phyloP scores from a whole-genome alignment of 2,329 filamentous ascomycete species.

The Domatiomyces globalis region DNA sequence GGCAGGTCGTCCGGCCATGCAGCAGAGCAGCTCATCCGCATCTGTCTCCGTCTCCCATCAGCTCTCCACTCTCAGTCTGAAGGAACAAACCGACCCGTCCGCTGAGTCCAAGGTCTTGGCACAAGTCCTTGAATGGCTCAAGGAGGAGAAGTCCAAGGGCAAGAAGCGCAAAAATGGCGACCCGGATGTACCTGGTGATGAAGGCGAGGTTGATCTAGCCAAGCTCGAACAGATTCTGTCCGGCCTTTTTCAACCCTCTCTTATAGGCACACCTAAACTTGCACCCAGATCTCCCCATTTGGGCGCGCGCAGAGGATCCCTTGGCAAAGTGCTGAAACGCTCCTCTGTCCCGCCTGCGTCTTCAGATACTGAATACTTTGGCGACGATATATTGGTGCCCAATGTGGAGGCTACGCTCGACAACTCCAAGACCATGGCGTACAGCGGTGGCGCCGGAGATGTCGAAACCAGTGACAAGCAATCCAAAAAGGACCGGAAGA shows the following conservation, averaged over 20 bases:
- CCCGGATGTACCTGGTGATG: constrained; percentile 3
- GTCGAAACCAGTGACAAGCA: constrained; percentile 33
- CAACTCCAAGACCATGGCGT: constrained; percentile 77
- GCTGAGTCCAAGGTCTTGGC: constrained; percentile 38
- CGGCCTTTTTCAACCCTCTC: constrained; percentile 26
- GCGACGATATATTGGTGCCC: constrained; percentile 72
- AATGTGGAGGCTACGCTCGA: constrained; percentile 73
- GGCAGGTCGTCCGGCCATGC: constrained; percentile 14
- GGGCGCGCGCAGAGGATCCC: constrained; percentile 26
- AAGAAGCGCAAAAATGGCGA: constrained; percentile 35
- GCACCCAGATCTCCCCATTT: constrained; percentile 10
- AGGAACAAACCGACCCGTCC: constrained; percentile 4
- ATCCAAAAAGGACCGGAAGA: constrained; percentile 54
- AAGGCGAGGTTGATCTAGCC: constrained; percentile 50
- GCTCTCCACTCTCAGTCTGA: constrained; percentile 14
- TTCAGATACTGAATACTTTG: constrained; percentile 68
- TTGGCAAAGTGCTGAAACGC: constrained; percentile 27
- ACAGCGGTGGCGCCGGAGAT: constrained; percentile 43
- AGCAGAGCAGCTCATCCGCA: constrained; percentile 6
- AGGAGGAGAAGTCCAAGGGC: constrained; percentile 60
- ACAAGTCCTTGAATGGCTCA: constrained; percentile 71
- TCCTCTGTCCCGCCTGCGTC: constrained; percentile 42
- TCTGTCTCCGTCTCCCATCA: constrained; percentile 5
- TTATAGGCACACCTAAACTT: constrained; percentile 14
- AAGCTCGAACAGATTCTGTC: constrained; percentile 58